Percentiles rank a stretch among this genome's conserved stretches.
Evolutionary conservation across 75 land plant species (phyloP).

Genomic region (Picea sitchensis): DNA sequence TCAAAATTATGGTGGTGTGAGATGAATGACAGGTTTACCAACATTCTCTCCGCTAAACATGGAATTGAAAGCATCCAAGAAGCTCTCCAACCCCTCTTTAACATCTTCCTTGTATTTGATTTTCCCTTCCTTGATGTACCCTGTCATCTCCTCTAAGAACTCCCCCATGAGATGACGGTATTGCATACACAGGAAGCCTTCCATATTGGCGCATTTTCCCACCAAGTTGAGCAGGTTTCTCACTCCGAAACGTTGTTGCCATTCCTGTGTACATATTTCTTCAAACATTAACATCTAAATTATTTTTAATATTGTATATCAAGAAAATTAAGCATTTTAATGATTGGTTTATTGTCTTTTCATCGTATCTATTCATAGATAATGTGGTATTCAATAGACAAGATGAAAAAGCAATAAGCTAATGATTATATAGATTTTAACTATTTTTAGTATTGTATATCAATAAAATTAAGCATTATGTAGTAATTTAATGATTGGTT

Average conservation of each 20-base stretch:
- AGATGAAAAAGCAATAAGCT: too few species aligned
- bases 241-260: constrained; percentile 30
- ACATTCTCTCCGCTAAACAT: constrained; percentile 31
- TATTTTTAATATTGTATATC: too few species aligned
- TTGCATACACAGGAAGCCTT: constrained; percentile 29
- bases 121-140: constrained; percentile 33
- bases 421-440: too few species aligned
- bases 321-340: too few species aligned
- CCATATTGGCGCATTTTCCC: constrained; percentile 31
- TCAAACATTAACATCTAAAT: background rate
- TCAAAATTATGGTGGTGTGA: background rate
- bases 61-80: constrained; percentile 31
- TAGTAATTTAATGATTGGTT: too few species aligned
- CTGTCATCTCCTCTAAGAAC: constrained; percentile 30
- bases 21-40: constrained; percentile 35
- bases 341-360: too few species aligned
- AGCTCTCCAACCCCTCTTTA: constrained; percentile 35
- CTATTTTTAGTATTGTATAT: too few species aligned
- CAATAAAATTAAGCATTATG: too few species aligned
- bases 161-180: constrained; percentile 13
- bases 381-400: too few species aligned
- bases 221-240: constrained; percentile 39
- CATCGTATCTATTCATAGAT: too few species aligned
- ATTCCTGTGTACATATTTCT: constrained; percentile 18
- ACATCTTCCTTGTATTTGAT: constrained; percentile 21